Conservation (phyloP, 2,329 filamentous ascomycete genomes). For the Colletotrichum karsti region DNA sequence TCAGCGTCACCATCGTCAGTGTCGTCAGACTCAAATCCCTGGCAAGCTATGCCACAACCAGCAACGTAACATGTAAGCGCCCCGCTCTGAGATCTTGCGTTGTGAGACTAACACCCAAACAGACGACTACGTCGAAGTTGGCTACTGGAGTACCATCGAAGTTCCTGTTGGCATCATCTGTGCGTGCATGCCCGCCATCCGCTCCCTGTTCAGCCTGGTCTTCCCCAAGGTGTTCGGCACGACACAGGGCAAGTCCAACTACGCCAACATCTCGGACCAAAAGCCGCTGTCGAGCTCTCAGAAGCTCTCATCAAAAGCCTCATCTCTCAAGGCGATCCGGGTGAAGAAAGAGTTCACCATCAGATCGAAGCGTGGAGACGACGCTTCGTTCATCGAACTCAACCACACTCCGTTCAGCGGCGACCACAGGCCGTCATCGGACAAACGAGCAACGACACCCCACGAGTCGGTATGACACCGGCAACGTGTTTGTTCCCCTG, state of each 20-base stretch:
- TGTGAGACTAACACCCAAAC: slow-evolving; percentile 38
- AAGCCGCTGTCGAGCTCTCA: not conserved
- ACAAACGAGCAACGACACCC: slow-evolving; percentile 2
- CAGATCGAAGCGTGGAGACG: slow-evolving; percentile 11
- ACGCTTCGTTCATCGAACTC: slow-evolving; percentile 10
- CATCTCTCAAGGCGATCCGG: not conserved
- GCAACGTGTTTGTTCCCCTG: too few relatives aligned
- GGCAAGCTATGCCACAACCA: slow-evolving; percentile 24
- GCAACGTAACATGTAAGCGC: slow-evolving; percentile 30
- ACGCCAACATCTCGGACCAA: slow-evolving; percentile 17
- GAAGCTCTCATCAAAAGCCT: slow-evolving; percentile 1
- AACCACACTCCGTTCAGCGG: not conserved
- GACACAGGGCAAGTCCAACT: slow-evolving; percentile 28
- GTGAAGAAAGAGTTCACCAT: slow-evolving; percentile 20
- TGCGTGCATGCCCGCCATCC: slow-evolving; percentile 36
- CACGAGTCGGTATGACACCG: slow-evolving; percentile 1
- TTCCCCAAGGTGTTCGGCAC: slow-evolving; percentile 42
- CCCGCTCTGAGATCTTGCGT: slow-evolving; percentile 25
- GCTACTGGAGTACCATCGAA: slow-evolving; percentile 28
- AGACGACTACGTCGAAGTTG: slow-evolving; percentile 33
- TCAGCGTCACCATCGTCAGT: slow-evolving; percentile 42
- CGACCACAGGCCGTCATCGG: not conserved
- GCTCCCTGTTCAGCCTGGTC: slow-evolving; percentile 42
- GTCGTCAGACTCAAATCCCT: slow-evolving; percentile 39
- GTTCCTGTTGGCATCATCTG: slow-evolving; percentile 25